phyloP scores from a whole-genome alignment of 345 rosid species.

The Streptanthus diversifolius region DNA sequence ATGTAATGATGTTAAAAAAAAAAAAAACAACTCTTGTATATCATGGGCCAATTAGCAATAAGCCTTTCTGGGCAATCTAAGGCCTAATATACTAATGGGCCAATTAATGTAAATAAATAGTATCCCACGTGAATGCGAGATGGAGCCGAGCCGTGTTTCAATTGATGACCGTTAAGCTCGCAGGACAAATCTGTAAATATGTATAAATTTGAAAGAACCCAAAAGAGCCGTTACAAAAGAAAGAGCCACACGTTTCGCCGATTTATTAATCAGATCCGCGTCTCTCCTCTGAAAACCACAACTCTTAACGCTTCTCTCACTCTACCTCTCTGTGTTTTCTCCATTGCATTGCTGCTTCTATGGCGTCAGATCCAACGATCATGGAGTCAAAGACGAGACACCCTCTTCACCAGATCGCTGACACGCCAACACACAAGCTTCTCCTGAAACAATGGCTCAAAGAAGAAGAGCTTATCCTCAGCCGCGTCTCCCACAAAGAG shows the following conservation, averaged over 20 bases:
- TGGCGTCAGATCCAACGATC: constrained; percentile 50
- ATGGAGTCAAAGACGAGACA: constrained; percentile 56
- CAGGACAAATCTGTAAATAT: constrained; percentile 9
- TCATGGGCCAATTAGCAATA: background rate
- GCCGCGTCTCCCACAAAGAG: constrained; percentile 69
- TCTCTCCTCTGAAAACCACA: constrained; percentile 1
- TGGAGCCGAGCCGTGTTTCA: background rate
- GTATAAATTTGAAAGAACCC: background rate
- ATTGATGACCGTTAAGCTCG: constrained; percentile 16
- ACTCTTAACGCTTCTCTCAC: constrained; percentile 8
- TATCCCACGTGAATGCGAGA: background rate
- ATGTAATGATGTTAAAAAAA: no score
- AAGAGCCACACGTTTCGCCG: background rate
- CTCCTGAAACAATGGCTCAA: constrained; percentile 94
- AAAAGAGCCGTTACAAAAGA: constrained; percentile 34
- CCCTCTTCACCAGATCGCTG: constrained; percentile 90
- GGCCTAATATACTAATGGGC: background rate
- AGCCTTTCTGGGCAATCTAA: background rate
- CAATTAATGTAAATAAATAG: no score
- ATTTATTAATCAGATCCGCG: background rate
- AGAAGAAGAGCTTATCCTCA: constrained; percentile 83
- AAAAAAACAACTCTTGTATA: background rate
- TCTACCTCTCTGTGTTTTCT: background rate
- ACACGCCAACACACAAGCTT: constrained; percentile 88
- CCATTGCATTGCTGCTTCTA: constrained; percentile 14